A percentile compares a stretch with the other conserved stretches of the same genome.
These are phyloP conservation scores for Citropsis articulata DNA, from an alignment of 345 rosid species.

Conservation along the genomic window DNA sequence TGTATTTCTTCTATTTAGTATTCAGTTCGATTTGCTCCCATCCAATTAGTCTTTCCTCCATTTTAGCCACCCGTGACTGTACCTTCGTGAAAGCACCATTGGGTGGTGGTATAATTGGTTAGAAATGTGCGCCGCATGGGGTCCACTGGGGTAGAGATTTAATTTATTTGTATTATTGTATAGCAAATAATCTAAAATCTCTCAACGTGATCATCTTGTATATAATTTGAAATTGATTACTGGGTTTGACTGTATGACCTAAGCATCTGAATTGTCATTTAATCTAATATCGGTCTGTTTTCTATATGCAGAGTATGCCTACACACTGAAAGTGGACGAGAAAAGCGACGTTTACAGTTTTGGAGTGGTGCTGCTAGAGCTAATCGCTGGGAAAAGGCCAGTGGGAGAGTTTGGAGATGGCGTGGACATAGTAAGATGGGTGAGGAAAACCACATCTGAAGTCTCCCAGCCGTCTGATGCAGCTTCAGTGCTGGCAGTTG, in stretches of 20 bases:
- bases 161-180: too few species aligned
- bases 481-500: conserved; percentile 54
- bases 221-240: not conserved
- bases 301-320: conserved; percentile 65
- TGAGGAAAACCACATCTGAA: conserved; percentile 60
- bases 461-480: conserved; percentile 68
- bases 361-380: conserved; percentile 81
- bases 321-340: conserved; percentile 84
- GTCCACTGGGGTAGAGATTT: not conserved
- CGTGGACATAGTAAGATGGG: conserved; percentile 94
- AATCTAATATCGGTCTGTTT: not conserved
- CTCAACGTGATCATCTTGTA: not conserved
- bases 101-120: too few species aligned
- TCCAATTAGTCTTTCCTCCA: not conserved
- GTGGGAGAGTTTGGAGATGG: conserved; percentile 97
- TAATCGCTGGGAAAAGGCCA: conserved; percentile 77
- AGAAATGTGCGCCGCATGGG: not conserved
- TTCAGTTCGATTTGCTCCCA: not conserved
- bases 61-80: too few species aligned
- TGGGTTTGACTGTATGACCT: not conserved
- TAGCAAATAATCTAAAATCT: not conserved
- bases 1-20: too few species aligned
- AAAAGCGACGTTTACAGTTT: conserved; percentile 94
- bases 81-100: too few species aligned
- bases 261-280: not conserved